Evolutionary conservation across 2,329 filamentous ascomycete species (phyloP).

Genomic region (Paracoccidioides brasiliensis): DNA sequence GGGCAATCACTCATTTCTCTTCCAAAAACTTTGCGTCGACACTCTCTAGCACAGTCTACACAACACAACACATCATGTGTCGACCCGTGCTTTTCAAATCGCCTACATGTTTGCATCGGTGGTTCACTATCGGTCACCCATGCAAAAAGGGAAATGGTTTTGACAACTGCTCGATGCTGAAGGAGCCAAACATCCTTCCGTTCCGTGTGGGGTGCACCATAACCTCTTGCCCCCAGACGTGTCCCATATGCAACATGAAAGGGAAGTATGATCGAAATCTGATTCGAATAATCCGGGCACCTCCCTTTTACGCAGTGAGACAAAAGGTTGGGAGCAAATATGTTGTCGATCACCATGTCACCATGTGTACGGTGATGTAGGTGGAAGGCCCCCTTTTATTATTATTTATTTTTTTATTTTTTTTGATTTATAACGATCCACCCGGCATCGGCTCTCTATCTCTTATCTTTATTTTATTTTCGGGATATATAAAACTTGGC

Average conservation of each 20-base stretch:
- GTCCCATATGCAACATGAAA: slow-evolving; percentile 21
- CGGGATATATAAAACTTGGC: not conserved
- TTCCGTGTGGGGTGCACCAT: slow-evolving; percentile 8
- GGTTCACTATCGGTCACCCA: slow-evolving; percentile 34
- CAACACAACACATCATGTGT: slow-evolving; percentile 30
- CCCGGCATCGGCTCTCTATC: not conserved
- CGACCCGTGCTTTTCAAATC: slow-evolving; percentile 33
- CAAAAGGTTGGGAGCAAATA: slow-evolving; percentile 1
- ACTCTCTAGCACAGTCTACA: not conserved
- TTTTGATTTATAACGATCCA: not conserved
- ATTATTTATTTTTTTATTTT: no score
- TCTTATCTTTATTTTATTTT: not conserved
- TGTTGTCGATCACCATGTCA: slow-evolving; percentile 1
- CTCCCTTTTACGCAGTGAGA: not conserved
- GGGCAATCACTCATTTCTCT: no score
- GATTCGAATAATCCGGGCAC: slow-evolving; percentile 15
- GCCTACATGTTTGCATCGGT: slow-evolving; percentile 35
- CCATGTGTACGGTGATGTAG: slow-evolving; percentile 9
- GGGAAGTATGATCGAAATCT: slow-evolving; percentile 21
- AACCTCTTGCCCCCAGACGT: slow-evolving; percentile 14
- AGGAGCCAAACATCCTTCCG: slow-evolving; percentile 6
- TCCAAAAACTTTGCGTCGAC: not conserved
- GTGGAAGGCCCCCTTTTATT: not conserved
- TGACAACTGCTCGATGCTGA: slow-evolving; percentile 15
- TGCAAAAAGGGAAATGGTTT: slow-evolving; percentile 26